Percentiles rank a stretch among this genome's conserved stretches.
These are phyloP conservation scores for Pichia sp. DNA, from an alignment of 1,139 yeast genomes.

Conservation along the genomic window DNA sequence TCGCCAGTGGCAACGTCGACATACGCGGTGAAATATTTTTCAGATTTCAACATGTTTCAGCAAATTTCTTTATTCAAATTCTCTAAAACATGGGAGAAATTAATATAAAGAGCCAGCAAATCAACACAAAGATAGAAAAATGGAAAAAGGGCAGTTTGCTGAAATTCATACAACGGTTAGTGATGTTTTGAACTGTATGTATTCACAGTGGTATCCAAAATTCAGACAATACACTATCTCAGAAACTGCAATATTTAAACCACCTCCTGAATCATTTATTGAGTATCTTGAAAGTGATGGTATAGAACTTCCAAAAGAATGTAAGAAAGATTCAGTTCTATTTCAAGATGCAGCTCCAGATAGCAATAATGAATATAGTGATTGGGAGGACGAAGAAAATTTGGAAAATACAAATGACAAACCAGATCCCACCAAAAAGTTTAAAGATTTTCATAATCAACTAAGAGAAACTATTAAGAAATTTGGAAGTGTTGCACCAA, in stretches of 20 bases:
- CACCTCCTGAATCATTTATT: constrained; percentile 62
- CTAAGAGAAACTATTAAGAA: constrained; percentile 39
- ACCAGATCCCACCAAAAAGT: constrained; percentile 42
- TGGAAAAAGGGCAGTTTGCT: constrained; percentile 20
- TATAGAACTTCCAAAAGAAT: constrained; percentile 52
- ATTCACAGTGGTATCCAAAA: constrained; percentile 62
- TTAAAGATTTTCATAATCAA: constrained; percentile 51
- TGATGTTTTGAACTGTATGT: constrained; percentile 62
- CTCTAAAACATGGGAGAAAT: too few species aligned
- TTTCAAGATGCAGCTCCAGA: constrained; percentile 34
- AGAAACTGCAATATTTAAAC: constrained; percentile 49
- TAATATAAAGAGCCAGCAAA: too few species aligned
- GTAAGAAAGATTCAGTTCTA: constrained; percentile 32
- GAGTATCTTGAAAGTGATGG: constrained; percentile 73
- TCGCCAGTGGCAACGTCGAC: background rate
- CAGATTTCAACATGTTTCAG: background rate
- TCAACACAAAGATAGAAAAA: background rate
- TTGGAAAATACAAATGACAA: background rate
- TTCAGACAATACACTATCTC: constrained; percentile 45
- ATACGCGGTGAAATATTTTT: background rate
- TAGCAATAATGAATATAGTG: constrained; percentile 64
- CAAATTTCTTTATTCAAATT: background rate
- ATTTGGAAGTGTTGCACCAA: constrained; percentile 70
- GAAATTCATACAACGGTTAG: constrained; percentile 37
- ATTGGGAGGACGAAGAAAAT: constrained; percentile 46